phyloP scores from a whole-genome alignment of 345 rosid genomes.

The Brassica incana region DNA sequence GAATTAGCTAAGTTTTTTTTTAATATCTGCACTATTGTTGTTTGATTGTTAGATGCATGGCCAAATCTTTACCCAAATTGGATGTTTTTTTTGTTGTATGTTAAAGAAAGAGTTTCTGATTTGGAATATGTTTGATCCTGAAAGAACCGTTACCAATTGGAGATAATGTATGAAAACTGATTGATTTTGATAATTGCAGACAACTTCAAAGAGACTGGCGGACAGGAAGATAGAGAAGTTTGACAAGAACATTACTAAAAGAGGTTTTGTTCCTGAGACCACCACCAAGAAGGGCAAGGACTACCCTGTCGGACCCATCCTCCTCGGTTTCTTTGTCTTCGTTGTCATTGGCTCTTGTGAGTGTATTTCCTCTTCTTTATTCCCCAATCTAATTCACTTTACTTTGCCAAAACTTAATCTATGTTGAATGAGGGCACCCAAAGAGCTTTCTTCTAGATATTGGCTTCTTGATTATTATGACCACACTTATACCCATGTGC shows the following conservation, averaged over 20 bases:
- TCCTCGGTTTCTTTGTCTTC: slow-evolving; percentile 90
- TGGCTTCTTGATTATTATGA: too few species aligned
- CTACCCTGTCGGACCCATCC: slow-evolving; percentile 87
- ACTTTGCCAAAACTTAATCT: too few species aligned
- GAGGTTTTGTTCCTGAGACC: slow-evolving; percentile 91
- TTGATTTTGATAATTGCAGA: slow-evolving; percentile 42
- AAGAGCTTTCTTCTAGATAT: too few species aligned
- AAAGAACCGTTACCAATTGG: not conserved
- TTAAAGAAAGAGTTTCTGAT: not conserved
- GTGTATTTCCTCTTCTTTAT: slow-evolving; percentile 9
- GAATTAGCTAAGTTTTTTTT: not conserved
- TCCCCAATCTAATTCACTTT: not conserved
- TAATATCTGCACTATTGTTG: not conserved
- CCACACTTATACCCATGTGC: too few species aligned
- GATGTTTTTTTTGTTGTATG: not conserved
- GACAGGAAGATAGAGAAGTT: slow-evolving; percentile 79
- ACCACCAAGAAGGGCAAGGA: slow-evolving; percentile 78
- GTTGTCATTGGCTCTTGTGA: slow-evolving; percentile 95
- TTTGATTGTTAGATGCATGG: not conserved
- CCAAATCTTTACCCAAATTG: not conserved
- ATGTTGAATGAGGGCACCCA: too few species aligned
- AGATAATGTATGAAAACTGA: too few species aligned
- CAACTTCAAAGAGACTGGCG: slow-evolving; percentile 89
- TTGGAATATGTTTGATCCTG: not conserved
- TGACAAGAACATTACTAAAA: slow-evolving; percentile 83